Evolutionary conservation across 805 yeast species (phyloP).

Genomic region (Barnettozyma sp.): DNA sequence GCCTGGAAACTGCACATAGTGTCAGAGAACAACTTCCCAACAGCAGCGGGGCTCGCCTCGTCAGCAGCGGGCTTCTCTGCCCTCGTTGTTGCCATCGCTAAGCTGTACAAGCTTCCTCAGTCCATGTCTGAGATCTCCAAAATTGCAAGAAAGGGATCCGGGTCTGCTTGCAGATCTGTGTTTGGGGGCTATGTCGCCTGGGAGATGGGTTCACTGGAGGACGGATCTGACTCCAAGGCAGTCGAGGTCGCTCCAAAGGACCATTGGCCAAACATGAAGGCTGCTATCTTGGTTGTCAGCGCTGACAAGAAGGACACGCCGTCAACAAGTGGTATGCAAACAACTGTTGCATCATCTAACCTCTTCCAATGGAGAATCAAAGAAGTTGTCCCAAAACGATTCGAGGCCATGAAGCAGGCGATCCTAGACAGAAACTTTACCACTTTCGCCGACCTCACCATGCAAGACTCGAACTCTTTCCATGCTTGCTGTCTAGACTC

Average conservation of each 20-base stretch:
- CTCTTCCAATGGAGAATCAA: conserved; percentile 73
- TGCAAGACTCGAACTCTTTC: conserved; percentile 95
- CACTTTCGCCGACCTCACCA: conserved; percentile 81
- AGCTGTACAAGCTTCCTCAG: conserved; percentile 78
- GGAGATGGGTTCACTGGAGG: conserved; percentile 80
- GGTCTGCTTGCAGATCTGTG: conserved; percentile 95
- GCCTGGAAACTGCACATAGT: conserved; percentile 68
- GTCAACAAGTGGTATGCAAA: conserved; percentile 94
- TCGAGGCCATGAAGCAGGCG: conserved; percentile 70
- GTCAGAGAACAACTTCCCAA: conserved; percentile 94
- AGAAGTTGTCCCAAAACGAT: conserved; percentile 82
- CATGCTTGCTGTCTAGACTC: conserved; percentile 98
- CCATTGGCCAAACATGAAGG: conserved; percentile 93
- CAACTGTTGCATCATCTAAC: conserved; percentile 84
- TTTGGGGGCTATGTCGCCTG: conserved; percentile 98
- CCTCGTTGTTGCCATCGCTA: conserved; percentile 81
- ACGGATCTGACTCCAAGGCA: conserved; percentile 93
- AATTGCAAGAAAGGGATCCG: conserved; percentile 97
- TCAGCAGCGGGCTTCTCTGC: conserved; percentile 99
- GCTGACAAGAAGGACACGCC: conserved; percentile 94
- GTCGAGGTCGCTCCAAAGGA: conserved; percentile 78
- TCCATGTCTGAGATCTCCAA: conserved; percentile 78
- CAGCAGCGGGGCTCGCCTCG: conserved; percentile 98
- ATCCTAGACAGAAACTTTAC: conserved; percentile 71
- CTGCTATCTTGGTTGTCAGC: conserved; percentile 85